Evolutionary conservation across 495 filamentous ascomycete genomes (phyloP).

Genomic region (Neurospora sp.): DNA sequence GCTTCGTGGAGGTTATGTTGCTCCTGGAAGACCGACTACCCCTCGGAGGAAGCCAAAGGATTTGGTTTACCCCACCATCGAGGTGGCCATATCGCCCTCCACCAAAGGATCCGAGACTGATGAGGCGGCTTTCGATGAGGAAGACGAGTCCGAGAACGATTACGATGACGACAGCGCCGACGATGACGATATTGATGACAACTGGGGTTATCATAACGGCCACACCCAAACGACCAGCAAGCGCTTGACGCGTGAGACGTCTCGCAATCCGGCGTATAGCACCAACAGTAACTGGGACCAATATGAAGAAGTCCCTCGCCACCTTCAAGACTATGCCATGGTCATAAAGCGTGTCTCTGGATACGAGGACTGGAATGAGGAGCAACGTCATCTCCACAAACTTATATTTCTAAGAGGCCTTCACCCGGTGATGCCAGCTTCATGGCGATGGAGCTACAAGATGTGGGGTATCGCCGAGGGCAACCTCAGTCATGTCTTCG

Average conservation of each 20-base stretch:
- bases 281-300: constrained; percentile 20
- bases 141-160: background rate
- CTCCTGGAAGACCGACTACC: background rate
- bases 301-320: constrained; percentile 10
- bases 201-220: background rate
- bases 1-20: background rate
- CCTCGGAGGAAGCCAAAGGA: background rate
- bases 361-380: constrained; percentile 16
- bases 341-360: constrained; percentile 11
- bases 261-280: background rate
- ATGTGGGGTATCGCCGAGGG: constrained; percentile 22
- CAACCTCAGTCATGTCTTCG: constrained; percentile 16
- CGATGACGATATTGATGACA: background rate
- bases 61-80: background rate
- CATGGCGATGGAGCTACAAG: constrained; percentile 17
- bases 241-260: background rate
- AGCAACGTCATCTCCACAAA: constrained; percentile 19
- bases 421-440: constrained; percentile 24
- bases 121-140: background rate
- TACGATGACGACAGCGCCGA: background rate
- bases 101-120: background rate
- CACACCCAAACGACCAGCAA: background rate
- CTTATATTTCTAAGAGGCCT: constrained; percentile 21
- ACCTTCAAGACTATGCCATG: constrained; percentile 11
- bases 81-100: background rate